These are phyloP conservation scores for Paraphoma sp. DNA, from an alignment of 2,329 filamentous ascomycete species.

Conservation along the genomic window DNA sequence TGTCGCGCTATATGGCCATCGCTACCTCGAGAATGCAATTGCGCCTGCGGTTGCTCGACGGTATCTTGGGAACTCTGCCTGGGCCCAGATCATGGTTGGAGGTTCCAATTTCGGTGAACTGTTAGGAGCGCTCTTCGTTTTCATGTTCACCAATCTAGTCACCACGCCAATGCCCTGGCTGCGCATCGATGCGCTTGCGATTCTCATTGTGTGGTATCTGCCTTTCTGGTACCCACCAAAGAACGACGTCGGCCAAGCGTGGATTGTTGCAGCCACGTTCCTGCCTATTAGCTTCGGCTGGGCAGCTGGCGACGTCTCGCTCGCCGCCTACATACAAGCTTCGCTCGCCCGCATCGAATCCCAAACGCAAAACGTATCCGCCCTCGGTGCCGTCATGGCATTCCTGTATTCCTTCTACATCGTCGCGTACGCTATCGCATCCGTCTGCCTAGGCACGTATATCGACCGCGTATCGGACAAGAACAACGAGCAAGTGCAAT, in stretches of 20 bases:
- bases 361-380: constrained; percentile 54
- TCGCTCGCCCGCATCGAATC: constrained; percentile 55
- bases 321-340: constrained; percentile 60
- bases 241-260: constrained; percentile 53
- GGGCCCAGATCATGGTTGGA: constrained; percentile 59
- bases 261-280: constrained; percentile 56
- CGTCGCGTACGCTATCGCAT: constrained; percentile 54
- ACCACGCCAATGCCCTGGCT: constrained; percentile 60
- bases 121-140: constrained; percentile 56
- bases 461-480: constrained; percentile 52
- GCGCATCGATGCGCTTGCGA: constrained; percentile 54
- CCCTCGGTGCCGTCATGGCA: constrained; percentile 60
- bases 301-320: constrained; percentile 60
- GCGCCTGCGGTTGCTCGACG: constrained; percentile 55
- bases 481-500: constrained; percentile 46
- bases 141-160: constrained; percentile 58
- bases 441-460: constrained; percentile 55
- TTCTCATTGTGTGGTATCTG: constrained; percentile 59
- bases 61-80: constrained; percentile 57
- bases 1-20: constrained; percentile 58
- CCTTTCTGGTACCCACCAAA: constrained; percentile 54
- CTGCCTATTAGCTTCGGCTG: constrained; percentile 56
- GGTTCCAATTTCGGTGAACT: constrained; percentile 60
- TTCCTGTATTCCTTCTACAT: constrained; percentile 60
- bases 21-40: constrained; percentile 59